Evolutionary conservation across 1,284 basidiomycete genomes (phyloP), one percentile per base, ranked within the genome.

Genomic region (Termitomyces sp.): DNA sequence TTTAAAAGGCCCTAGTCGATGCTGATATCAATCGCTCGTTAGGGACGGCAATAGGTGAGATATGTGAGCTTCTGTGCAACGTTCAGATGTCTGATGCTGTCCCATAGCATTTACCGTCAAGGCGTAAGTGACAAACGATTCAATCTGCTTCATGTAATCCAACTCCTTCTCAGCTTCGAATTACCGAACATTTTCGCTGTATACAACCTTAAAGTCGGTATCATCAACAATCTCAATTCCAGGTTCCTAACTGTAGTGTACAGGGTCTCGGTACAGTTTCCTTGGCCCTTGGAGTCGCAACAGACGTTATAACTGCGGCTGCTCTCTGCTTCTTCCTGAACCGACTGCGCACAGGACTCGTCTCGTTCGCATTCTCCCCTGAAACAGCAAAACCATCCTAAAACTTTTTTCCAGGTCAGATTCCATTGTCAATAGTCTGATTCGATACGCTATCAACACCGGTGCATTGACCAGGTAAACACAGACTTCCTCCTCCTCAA

Each of bases 381-480:
- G 12, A 10, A 12, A 19, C 17, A 47, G 36, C 5, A 19, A 42
- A 30, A 17, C 7, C 9, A 19, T 33, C 21, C 50, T 13, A 3
- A 9, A n/a, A 36, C 17, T 9, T 10, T 12, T 26, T n/a, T 52
- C 5, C 60, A 87, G 84, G 42, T 77, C 80, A 42, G 79, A 86
- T 65, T 79, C 79, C 4, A 69, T 86, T n/a, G 78, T 88, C 36
- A 80, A 79, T 58, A 76, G 65, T 49, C 63, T 79, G 6, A 69
- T 71, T 33, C 64, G 64, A 53, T 77, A 77, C 61, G 76, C 77
- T 9, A 75, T 84, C 53, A 83, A 82, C 60, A 84, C 82, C 0
- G 82, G 85, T n/a, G 68, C 75, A 8, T 48, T 88, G 43, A 86
- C 84, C 8, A 80, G 80, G 83, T 83, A 66, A 50, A 65, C 50